These are phyloP conservation scores for Quercus glauca DNA, from an alignment of 306 rosid species.

Conservation along the genomic window DNA sequence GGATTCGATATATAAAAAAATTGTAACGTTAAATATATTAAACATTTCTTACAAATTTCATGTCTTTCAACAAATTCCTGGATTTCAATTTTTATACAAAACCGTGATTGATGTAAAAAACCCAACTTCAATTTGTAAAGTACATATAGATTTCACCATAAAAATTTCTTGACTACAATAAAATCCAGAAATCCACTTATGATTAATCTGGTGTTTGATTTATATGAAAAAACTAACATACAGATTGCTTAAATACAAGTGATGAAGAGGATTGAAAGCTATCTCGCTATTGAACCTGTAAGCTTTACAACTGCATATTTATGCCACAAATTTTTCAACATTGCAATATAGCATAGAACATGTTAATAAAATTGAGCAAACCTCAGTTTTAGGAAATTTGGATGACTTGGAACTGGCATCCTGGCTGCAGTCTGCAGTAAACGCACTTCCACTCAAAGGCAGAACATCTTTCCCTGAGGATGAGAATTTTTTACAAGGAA, in stretches of 20 bases:
- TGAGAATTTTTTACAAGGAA: slow-evolving; percentile 54
- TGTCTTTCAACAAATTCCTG: neutral
- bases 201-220: neutral
- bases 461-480: slow-evolving; percentile 36
- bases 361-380: slow-evolving; percentile 25
- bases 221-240: neutral
- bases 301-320: neutral
- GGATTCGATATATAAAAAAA: neutral
- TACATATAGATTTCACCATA: neutral
- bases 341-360: slow-evolving; percentile 13
- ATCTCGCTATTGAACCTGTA: neutral
- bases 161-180: neutral
- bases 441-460: slow-evolving; percentile 29
- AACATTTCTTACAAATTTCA: neutral
- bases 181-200: neutral
- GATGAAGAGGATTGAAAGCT: neutral
- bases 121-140: neutral
- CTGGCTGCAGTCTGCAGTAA: slow-evolving; percentile 33
- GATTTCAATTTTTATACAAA: neutral
- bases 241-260: neutral
- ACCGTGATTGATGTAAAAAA: neutral
- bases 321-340: slow-evolving; percentile 1
- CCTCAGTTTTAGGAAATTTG: slow-evolving; percentile 54
- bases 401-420: slow-evolving; percentile 39
- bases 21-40: neutral